phyloP scores from a whole-genome alignment of 1,139 yeast genomes.

The Citeromyces hawaiiensis region DNA sequence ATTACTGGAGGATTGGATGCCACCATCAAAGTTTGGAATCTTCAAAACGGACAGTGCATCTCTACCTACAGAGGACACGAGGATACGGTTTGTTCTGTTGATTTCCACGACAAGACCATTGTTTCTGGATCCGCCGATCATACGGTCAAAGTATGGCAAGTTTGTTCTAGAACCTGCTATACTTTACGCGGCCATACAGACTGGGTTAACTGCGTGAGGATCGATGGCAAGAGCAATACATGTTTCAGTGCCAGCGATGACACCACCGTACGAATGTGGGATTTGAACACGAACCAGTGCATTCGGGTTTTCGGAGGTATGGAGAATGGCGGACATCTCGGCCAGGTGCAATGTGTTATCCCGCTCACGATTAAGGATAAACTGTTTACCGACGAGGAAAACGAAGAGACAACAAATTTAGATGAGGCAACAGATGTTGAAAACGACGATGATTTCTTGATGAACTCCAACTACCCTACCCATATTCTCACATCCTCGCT shows the following conservation, averaged over 20 bases:
- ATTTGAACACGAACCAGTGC: slow-evolving; percentile 67
- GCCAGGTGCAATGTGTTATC: slow-evolving; percentile 83
- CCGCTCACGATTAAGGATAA: slow-evolving; percentile 59
- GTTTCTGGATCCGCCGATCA: slow-evolving; percentile 91
- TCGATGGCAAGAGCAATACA: slow-evolving; percentile 67
- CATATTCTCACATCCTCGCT: slow-evolving; percentile 79
- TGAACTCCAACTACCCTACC: slow-evolving; percentile 41
- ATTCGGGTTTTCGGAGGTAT: slow-evolving; percentile 66
- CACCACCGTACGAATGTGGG: slow-evolving; percentile 92
- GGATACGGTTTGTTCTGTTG: slow-evolving; percentile 74
- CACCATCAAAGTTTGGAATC: slow-evolving; percentile 92
- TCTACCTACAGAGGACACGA: slow-evolving; percentile 91
- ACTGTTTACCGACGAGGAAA: slow-evolving; percentile 26
- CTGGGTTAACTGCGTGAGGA: slow-evolving; percentile 82
- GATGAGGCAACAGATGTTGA: slow-evolving; percentile 4
- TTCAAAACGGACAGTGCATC: slow-evolving; percentile 85
- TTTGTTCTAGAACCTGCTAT: slow-evolving; percentile 82
- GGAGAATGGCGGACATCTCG: slow-evolving; percentile 57
- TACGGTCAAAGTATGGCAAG: slow-evolving; percentile 93
- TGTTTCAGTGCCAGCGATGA: slow-evolving; percentile 87
- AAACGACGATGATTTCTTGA: slow-evolving; percentile 5
- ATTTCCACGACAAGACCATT: slow-evolving; percentile 65
- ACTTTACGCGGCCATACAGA: slow-evolving; percentile 89
- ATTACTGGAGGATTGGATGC: slow-evolving; percentile 88
- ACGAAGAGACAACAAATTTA: slow-evolving; percentile 12